Base-by-base conservation (phyloP, 768 basidiomycete species). In the Psilocybe cyanescens region DNA sequence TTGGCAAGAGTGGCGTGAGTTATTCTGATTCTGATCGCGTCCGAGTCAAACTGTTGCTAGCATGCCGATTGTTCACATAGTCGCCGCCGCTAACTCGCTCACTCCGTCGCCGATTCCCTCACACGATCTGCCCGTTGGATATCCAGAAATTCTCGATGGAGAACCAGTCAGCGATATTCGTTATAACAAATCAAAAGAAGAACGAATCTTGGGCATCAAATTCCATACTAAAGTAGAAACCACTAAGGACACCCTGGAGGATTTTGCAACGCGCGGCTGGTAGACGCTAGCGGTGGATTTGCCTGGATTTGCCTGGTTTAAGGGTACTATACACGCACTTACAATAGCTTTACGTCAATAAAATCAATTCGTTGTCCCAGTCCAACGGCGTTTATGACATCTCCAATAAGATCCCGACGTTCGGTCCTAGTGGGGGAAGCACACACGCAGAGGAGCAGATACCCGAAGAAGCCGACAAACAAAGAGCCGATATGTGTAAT, bases 1-100 rank as follows among this genome's bases (percentile, higher is more conserved):
- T 17, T 77, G 75, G 75, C 77, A 79, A 55, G 75, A 78, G 16
- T 78, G 74, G 74, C 30, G 74, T 76, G 67, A 52, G 75, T 70
- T 35, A 24, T 30, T 57, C n/a, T 7, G 28, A 4, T 11, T 49
- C n/a, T 29, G 9, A 11, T 17, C 37, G 11, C 33, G 11, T 35
- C 11, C 39, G 11, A 11, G 31, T 24, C 8, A 31, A 30, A 35
- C 33, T 35, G 11, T 6, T 35, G 6, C 11, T 4, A 41, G 31
- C 5, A 31, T 8, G 9, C 12, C 37, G 5, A 14, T 12, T 51
- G 17, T 46, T 16, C 19, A 58, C 56, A 5, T 19, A 71, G 80
- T 79, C 19, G 76, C 81, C 51, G 70, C 58, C 7, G 75, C 73
- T 0, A 74, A 74, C 44, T 60, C 67, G 1, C 52, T 76, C n/a